Conservation (phyloP, 768 basidiomycete species). For the Russula griseocarnosa region DNA sequence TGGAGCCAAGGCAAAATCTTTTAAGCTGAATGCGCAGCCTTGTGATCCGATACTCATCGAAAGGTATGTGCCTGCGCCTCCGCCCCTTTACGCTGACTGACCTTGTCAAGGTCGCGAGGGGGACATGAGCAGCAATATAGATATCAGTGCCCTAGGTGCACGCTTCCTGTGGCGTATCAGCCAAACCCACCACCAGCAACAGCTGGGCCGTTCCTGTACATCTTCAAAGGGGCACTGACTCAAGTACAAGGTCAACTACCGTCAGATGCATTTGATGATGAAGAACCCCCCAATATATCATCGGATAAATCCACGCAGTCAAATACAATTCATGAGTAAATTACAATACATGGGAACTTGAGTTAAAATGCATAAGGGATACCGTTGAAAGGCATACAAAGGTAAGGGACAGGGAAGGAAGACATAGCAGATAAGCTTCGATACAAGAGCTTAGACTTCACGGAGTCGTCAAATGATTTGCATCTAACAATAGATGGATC, state of each 20-base stretch:
- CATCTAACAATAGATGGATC: conserved; percentile 1
- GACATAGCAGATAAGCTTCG: background rate
- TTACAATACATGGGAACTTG: background rate
- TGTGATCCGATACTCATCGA: conserved; percentile 72
- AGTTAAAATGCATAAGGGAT: background rate
- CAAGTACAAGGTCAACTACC: conserved; percentile 86
- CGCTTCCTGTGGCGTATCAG: conserved; percentile 72
- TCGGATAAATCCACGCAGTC: background rate
- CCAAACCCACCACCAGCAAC: conserved; percentile 70
- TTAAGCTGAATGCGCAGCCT: conserved; percentile 79
- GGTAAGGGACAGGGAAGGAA: background rate
- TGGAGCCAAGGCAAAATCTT: conserved; percentile 57
- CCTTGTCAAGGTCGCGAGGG: conserved; percentile 42
- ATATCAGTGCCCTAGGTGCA: conserved; percentile 66
- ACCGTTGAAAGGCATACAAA: background rate
- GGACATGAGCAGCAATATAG: conserved; percentile 75
- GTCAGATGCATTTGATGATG: conserved; percentile 71
- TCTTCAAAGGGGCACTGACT: conserved; percentile 78
- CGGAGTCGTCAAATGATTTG: background rate
- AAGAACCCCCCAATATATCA: conserved; percentile 29
- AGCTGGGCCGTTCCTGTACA: conserved; percentile 73
- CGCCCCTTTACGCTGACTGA: conserved; percentile 31
- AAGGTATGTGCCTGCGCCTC: conserved; percentile 46
- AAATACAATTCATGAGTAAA: background rate
- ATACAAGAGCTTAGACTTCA: background rate